Evolutionary conservation across 2,329 filamentous ascomycete species (phyloP).

Genomic region (Trichoderma sp.): DNA sequence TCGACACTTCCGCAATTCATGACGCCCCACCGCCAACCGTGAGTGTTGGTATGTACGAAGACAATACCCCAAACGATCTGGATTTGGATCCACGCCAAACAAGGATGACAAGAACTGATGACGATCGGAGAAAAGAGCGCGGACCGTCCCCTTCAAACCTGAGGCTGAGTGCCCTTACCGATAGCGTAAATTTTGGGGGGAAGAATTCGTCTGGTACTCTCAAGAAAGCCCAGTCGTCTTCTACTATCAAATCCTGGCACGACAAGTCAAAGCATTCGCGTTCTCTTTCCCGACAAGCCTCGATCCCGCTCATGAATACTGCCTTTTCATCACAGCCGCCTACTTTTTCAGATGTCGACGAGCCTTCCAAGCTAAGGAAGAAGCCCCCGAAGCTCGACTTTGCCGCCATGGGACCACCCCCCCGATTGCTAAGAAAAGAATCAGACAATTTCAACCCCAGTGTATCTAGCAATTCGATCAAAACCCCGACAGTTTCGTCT

Average conservation of each 20-base stretch:
- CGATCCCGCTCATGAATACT: slow-evolving; percentile 56
- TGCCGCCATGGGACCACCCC: slow-evolving; percentile 40
- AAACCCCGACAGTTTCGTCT: slow-evolving; percentile 44
- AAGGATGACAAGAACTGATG: slow-evolving; percentile 22
- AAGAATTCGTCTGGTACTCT: slow-evolving; percentile 44
- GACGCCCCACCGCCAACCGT: slow-evolving; percentile 44
- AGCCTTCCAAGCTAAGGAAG: slow-evolving; percentile 31
- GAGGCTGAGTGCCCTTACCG: slow-evolving; percentile 22
- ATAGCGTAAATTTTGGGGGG: slow-evolving; percentile 25
- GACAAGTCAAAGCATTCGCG: slow-evolving; percentile 55
- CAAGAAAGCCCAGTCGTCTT: slow-evolving; percentile 49
- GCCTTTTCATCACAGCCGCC: slow-evolving; percentile 49
- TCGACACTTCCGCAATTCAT: slow-evolving; percentile 36
- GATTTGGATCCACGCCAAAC: slow-evolving; percentile 22
- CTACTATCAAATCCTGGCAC: slow-evolving; percentile 56
- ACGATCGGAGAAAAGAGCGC: slow-evolving; percentile 46
- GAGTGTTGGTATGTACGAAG: slow-evolving; percentile 45
- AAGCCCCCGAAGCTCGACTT: slow-evolving; percentile 51
- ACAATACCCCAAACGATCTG: slow-evolving; percentile 31
- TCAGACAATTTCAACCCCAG: slow-evolving; percentile 35
- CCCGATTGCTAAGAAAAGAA: slow-evolving; percentile 29
- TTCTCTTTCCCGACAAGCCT: slow-evolving; percentile 58
- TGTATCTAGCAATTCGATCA: slow-evolving; percentile 31
- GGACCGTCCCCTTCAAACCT: slow-evolving; percentile 40
- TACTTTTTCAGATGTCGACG: slow-evolving; percentile 35